Evolutionary conservation across 208 protist genomes (phyloP), one percentile per base, ranked within the genome.

Genomic region (Trypanosoma brucei): DNA sequence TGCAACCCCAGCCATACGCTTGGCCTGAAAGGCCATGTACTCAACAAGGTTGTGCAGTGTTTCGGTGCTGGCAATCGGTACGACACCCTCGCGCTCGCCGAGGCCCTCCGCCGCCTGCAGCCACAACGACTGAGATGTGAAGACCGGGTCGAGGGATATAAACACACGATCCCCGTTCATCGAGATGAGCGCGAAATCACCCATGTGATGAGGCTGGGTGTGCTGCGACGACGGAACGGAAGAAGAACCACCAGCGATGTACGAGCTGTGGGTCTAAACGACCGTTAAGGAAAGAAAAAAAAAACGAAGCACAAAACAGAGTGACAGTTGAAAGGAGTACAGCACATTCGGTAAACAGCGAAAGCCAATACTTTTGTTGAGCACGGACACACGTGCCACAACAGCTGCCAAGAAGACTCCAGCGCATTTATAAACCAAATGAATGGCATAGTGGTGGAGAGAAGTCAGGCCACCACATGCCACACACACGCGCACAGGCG

Each of bases 11-110:
- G 42, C 62, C 1, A 44, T 2, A 36, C 59, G 55, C 5, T 65
- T 35, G 1, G 76, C 70, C 2, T 62, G 39, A 40, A 68, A 68
- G 35, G 74, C 58, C 34, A 86, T 72, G 38, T 83, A 86, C 31
- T 69, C 56, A 1, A 83, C 66, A 44, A 81, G 80, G 38, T 68
- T 65, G 1, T 75, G 70, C 36, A 86, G 49, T 2, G 77, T 65
- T 35, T 59, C 55, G 0, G 70, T 67, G 30, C 65, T 54, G 31
- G 76, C 72, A 30, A 83, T 65, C 3, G 78, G 78, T 51, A 88
- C 72, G 51, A 73, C 37, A 30, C 82, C 79, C 37, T 72, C 68
- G 4, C 60, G 50, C 38, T 83, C 82, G 3, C 53, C 82, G 33
- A 76, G 64, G 30, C 73, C 70, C 0, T 68, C 55, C 2, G 82